phyloP scores from a whole-genome alignment of 768 basidiomycete genomes.

The Lyophyllum atratum region DNA sequence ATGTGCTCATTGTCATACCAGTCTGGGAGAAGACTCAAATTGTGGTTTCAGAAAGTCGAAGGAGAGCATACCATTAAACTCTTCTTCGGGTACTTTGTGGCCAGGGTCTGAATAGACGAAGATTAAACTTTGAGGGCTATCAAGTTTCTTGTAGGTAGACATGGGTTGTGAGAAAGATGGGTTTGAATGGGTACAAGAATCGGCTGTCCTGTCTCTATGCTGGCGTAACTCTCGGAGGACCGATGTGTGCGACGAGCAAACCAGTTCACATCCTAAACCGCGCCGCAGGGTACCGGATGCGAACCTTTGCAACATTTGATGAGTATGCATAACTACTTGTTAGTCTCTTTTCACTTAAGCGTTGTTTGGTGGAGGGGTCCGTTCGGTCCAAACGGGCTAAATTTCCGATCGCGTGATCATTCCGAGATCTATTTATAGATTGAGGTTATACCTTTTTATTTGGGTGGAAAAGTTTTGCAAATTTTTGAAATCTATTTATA shows the following conservation, averaged over 20 bases:
- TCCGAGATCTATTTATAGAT: too few relatives aligned
- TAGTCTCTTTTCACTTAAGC: neutral
- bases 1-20: conserved; percentile 36
- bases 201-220: neutral
- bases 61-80: conserved; percentile 25
- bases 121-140: conserved; percentile 11
- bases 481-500: too few relatives aligned
- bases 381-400: neutral
- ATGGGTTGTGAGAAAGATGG: neutral
- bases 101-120: conserved; percentile 18
- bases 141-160: conserved; percentile 7
- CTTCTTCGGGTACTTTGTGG: conserved; percentile 20
- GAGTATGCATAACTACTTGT: neutral
- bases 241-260: neutral
- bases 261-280: conserved; percentile 10
- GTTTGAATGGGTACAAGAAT: neutral
- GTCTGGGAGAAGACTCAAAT: conserved; percentile 15
- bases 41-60: neutral
- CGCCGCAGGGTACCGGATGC: neutral
- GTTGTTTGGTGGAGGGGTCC: neutral
- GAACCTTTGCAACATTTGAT: neutral
- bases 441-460: too few relatives aligned
- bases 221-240: neutral
- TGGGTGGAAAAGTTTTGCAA: too few relatives aligned
- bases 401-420: neutral